Base-by-base conservation (phyloP, 176 grass and related monocot genomes). In the Carex pumila region DNA sequence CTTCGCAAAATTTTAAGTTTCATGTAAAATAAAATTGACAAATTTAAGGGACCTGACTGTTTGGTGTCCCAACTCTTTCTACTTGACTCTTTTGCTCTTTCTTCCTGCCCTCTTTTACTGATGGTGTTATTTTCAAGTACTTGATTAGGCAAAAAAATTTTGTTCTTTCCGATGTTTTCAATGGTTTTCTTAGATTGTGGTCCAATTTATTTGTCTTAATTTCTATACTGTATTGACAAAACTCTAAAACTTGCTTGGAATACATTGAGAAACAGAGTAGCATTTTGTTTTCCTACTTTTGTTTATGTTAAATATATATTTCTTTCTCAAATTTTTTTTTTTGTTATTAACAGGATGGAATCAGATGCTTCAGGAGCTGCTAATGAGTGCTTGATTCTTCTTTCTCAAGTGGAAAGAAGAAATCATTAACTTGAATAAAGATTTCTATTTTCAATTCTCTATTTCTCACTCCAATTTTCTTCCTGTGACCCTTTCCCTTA, bases 331-430 rank as follows among this genome's bases (percentile, higher is more conserved):
- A 31, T 3, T 77, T 32, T 7, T 17, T 17, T 55, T 19, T 17
- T 56, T 50, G 22, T 31, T 77, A 9, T 77, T 77, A 77, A 77
- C 73, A 77, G 73, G 73, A 56, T 56, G 73, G 73, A 77, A 77
- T 50, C 73, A 77, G 52, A 57, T 54, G 49, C 25, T 77, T 32
- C 73, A 36, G 8, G 11, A 57, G 52, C 52, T 78, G 29, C 73
- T 78, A 54, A 54, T 49, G 52, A 57, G 13, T 78, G 52, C 73
- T 52, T 17, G 73, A 78, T 78, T 78, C 49, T 56, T 56, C 21
- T 54, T 78, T 78, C 6, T 78, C 29, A 57, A 56, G 47, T 25
- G 71, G 47, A 56, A 56, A 54, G 73, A 12, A 56, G 22, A 32
- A 32, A 34, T 56, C 50, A 34, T 77, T 57, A 55, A 78, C 12